Percentiles rank a stretch among this genome's conserved stretches.
These are phyloP conservation scores for Leccinum obscurum DNA, from an alignment of 768 basidiomycete genomes.

Conservation along the genomic window DNA sequence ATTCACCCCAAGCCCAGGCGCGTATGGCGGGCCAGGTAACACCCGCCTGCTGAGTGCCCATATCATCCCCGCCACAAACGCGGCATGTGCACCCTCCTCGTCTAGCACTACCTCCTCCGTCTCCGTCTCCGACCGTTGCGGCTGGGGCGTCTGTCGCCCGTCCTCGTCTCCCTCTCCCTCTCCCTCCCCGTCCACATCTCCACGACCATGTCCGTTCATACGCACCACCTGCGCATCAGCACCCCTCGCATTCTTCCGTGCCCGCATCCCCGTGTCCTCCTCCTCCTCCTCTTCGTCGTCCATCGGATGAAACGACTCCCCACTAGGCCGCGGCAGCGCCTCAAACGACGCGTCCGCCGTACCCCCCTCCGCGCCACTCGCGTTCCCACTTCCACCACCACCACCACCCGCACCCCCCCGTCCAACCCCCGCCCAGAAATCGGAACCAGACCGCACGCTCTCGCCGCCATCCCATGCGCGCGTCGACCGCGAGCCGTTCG, in stretches of 20 bases:
- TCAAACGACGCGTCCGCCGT: conserved; percentile 17
- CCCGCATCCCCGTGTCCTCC: background rate
- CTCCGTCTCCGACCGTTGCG: conserved; percentile 15
- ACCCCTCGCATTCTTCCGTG: background rate
- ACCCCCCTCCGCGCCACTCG: background rate
- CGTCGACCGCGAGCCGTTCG: conserved; percentile 16
- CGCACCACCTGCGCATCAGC: background rate
- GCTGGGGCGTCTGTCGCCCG: conserved; percentile 27
- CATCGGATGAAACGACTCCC: conserved; percentile 35
- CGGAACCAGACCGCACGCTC: conserved; percentile 67
- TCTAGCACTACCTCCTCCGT: conserved; percentile 46
- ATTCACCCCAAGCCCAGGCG: conserved; percentile 37
- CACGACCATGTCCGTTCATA: background rate
- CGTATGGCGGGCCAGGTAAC: conserved; percentile 76
- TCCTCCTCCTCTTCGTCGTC: conserved; percentile 28
- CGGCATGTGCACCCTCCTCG: conserved; percentile 78
- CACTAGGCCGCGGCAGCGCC: conserved; percentile 20
- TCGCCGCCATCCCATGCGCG: conserved; percentile 32
- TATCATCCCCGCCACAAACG: conserved; percentile 88
- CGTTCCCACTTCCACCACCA: background rate
- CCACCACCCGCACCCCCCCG: background rate
- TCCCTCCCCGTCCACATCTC: conserved; percentile 19
- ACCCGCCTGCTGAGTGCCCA: conserved; percentile 72
- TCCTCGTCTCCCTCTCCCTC: conserved; percentile 19
- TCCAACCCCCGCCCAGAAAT: conserved; percentile 65